A percentile compares a stretch with the other conserved stretches of the same genome.
Conservation (phyloP, 2,329 filamentous ascomycete species). For the Fusarium sp. region DNA sequence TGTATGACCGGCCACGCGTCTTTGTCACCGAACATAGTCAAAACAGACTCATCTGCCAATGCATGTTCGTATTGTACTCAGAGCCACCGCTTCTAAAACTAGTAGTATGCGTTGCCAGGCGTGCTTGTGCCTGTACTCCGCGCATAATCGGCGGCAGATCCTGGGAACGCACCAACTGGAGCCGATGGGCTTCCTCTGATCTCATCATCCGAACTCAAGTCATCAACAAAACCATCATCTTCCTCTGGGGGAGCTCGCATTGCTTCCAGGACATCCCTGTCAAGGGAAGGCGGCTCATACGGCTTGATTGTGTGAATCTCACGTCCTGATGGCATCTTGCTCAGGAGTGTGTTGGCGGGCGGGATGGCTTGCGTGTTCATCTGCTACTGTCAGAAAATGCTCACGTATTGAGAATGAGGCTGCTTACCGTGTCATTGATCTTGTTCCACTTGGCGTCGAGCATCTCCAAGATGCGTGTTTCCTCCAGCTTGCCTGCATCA, state of each 20-base stretch:
- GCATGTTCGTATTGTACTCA: background rate
- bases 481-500: constrained; percentile 87
- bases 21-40: background rate
- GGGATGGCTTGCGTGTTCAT: constrained; percentile 86
- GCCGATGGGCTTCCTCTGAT: constrained; percentile 43
- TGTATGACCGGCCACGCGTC: background rate
- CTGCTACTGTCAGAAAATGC: constrained; percentile 54
- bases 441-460: constrained; percentile 90
- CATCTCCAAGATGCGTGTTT: constrained; percentile 87
- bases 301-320: constrained; percentile 82
- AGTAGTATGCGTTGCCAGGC: constrained; percentile 55
- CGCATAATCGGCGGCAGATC: constrained; percentile 55
- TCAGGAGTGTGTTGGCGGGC: constrained; percentile 75
- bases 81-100: background rate
- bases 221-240: constrained; percentile 49
- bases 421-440: constrained; percentile 87
- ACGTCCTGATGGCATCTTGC: constrained; percentile 86
- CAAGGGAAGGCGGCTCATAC: constrained; percentile 75
- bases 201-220: constrained; percentile 56
- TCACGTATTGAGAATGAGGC: fast-evolving
- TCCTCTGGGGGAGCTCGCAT: constrained; percentile 61
- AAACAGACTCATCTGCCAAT: background rate
- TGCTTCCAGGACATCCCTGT: constrained; percentile 71
- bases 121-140: constrained; percentile 44
- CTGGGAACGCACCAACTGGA: constrained; percentile 64